Conservation (phyloP, 805 yeast species). For the Wickerhamiella sorbophila region DNA sequence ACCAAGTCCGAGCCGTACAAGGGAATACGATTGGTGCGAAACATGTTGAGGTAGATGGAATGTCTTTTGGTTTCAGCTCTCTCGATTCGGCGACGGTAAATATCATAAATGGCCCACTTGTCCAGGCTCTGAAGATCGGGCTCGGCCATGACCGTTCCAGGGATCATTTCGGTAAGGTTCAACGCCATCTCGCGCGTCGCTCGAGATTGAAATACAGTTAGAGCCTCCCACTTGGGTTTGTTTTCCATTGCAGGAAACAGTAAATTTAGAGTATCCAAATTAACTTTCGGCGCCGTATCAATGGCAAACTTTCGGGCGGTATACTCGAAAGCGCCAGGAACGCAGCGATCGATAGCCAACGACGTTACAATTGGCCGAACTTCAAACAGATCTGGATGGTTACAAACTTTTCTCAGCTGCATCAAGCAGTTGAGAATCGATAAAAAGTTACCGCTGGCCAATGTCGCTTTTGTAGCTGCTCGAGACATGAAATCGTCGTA, state of each 20-base stretch:
- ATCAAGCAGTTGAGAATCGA: conserved; percentile 92
- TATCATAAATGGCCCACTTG: conserved; percentile 44
- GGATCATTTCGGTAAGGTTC: conserved; percentile 6
- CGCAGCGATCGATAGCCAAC: conserved; percentile 56
- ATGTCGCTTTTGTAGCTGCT: conserved; percentile 86
- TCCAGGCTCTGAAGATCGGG: conserved; percentile 25
- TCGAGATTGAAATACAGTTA: conserved; percentile 3
- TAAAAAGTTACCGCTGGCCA: conserved; percentile 86
- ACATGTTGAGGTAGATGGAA: conserved; percentile 43
- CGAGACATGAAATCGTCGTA: conserved; percentile 97
- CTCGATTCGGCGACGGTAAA: conserved; percentile 37
- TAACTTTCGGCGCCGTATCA: conserved; percentile 22
- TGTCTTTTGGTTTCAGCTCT: conserved; percentile 42
- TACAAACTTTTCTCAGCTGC: conserved; percentile 94
- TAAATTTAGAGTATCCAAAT: conserved; percentile 48
- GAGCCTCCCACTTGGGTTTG: conserved; percentile 9
- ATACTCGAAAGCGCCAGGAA: conserved; percentile 33
- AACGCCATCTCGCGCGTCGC: conserved; percentile 6
- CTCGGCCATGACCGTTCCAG: conserved; percentile 13
- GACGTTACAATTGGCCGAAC: conserved; percentile 91
- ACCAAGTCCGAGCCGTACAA: conserved; percentile 46
- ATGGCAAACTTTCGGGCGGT: conserved; percentile 1
- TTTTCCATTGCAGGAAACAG: conserved; percentile 37
- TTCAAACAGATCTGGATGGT: conserved; percentile 92
- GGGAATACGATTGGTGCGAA: conserved; percentile 54